A percentile compares a stretch with the other conserved stretches of the same genome.
phyloP scores from a whole-genome alignment of 1,139 yeast species.

The Yamadazyma conglobata region DNA sequence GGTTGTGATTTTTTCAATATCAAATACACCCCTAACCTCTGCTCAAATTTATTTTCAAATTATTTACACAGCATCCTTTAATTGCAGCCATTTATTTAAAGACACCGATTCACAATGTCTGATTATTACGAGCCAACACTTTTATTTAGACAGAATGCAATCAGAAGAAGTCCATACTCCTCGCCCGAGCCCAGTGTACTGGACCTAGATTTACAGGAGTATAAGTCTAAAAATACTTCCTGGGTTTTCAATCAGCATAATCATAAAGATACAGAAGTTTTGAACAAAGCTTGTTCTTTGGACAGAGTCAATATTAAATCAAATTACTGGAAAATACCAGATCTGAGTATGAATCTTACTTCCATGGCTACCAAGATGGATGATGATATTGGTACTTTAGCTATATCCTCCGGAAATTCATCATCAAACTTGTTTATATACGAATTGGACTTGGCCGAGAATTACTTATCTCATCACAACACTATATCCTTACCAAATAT shows the following conservation, averaged over 20 bases:
- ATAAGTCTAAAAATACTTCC: constrained; percentile 7
- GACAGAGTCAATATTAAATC: constrained; percentile 48
- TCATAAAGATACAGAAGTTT: constrained; percentile 29
- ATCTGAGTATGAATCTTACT: constrained; percentile 53
- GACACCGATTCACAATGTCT: constrained; percentile 19
- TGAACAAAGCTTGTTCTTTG: constrained; percentile 40
- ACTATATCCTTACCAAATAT: constrained; percentile 71
- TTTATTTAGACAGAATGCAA: constrained; percentile 46
- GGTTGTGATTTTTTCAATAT: no score
- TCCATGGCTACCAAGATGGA: constrained; percentile 38
- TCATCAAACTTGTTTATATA: constrained; percentile 63
- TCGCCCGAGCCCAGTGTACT: constrained; percentile 27
- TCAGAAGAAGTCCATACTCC: constrained; percentile 28
- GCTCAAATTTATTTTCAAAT: no score
- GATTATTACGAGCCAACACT: constrained; percentile 44
- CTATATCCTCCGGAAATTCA: constrained; percentile 59
- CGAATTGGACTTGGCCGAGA: constrained; percentile 44
- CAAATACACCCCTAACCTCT: no score
- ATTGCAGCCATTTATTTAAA: neutral
- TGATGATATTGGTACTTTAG: constrained; percentile 42
- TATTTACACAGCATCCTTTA: no score
- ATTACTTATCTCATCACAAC: constrained; percentile 64
- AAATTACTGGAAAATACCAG: constrained; percentile 73
- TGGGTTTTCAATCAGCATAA: constrained; percentile 28
- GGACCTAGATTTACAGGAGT: constrained; percentile 3